phyloP scores from a whole-genome alignment of 805 yeast species.

The Candida caryicola region DNA sequence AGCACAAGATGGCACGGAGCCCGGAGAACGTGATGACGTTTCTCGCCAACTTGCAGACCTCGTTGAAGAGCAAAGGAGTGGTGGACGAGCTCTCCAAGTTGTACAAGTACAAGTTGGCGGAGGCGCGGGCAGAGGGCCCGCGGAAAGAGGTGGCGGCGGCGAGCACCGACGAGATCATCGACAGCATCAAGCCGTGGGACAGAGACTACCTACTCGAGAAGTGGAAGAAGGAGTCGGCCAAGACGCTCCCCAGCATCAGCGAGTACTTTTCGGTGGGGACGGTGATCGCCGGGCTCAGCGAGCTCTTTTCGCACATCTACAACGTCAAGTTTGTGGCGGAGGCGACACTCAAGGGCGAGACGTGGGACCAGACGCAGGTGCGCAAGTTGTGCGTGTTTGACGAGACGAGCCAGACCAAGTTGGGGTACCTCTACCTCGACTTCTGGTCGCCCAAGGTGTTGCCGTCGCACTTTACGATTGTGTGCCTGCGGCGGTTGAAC shows the following conservation, averaged over 20 bases:
- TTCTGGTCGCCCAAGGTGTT: slow-evolving; percentile 74
- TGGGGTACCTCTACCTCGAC: slow-evolving; percentile 86
- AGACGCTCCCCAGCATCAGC: slow-evolving; percentile 46
- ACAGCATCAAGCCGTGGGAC: slow-evolving; percentile 82
- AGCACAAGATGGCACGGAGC: slow-evolving; percentile 84
- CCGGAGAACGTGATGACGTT: slow-evolving; percentile 77
- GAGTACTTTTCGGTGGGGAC: slow-evolving; percentile 81
- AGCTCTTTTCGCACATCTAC: slow-evolving; percentile 66
- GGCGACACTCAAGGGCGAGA: slow-evolving; percentile 64
- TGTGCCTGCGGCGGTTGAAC: slow-evolving; percentile 83
- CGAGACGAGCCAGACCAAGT: slow-evolving; percentile 46
- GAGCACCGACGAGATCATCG: slow-evolving; percentile 25
- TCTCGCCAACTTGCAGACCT: slow-evolving; percentile 52
- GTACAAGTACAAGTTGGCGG: slow-evolving; percentile 29
- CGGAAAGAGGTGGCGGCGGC: slow-evolving; percentile 5
- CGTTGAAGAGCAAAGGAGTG: slow-evolving; percentile 49
- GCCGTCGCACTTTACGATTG: slow-evolving; percentile 95
- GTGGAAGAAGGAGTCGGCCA: slow-evolving; percentile 12
- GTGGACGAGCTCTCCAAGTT: slow-evolving; percentile 54
- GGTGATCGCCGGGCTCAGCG: slow-evolving; percentile 77
- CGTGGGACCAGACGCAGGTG: slow-evolving; percentile 80
- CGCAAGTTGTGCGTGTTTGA: slow-evolving; percentile 75
- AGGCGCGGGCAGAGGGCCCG: not conserved
- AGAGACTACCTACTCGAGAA: slow-evolving; percentile 56
- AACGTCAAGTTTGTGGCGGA: slow-evolving; percentile 75